Percentiles rank a stretch among this genome's conserved stretches.
These are phyloP conservation scores for Kurtzmaniella cleridarum DNA, from an alignment of 805 yeast genomes.

Conservation along the genomic window DNA sequence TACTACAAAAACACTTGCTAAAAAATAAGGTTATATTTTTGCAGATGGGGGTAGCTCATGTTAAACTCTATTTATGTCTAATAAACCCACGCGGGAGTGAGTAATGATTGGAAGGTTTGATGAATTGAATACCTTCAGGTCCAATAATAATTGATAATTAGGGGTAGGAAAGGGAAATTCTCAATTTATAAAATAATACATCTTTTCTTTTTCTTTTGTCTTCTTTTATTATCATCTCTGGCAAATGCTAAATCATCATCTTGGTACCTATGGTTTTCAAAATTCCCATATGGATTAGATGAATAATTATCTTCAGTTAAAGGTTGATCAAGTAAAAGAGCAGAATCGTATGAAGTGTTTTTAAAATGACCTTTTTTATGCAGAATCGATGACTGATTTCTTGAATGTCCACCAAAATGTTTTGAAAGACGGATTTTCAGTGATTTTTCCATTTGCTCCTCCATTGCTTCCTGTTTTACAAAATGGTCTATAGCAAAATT, in stretches of 20 bases:
- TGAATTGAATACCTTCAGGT: no score
- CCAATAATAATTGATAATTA: neutral
- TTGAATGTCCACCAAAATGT: slow-evolving; percentile 23
- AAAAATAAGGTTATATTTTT: no score
- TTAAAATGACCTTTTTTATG: slow-evolving; percentile 32
- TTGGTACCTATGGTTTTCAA: slow-evolving; percentile 19
- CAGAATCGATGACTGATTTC: slow-evolving; percentile 16
- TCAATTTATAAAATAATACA: slow-evolving; percentile 28
- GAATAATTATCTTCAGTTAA: slow-evolving; percentile 32
- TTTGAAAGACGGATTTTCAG: slow-evolving; percentile 29
- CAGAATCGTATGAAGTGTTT: slow-evolving; percentile 30
- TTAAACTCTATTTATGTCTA: no score
- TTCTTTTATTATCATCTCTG: slow-evolving; percentile 16
- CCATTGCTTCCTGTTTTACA: slow-evolving; percentile 30
- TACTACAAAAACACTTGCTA: no score
- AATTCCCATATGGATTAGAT: slow-evolving; percentile 32
- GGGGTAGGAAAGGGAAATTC: neutral
- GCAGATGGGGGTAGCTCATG: no score
- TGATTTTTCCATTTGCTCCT: slow-evolving; percentile 33
- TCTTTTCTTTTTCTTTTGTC: slow-evolving; percentile 23
- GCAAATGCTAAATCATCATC: slow-evolving; percentile 41
- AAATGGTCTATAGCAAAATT: slow-evolving; percentile 49
- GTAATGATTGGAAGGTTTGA: no score
- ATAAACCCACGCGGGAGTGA: no score
- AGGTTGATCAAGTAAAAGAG: slow-evolving; percentile 34